Evolutionary conservation across 441 rosid species (phyloP).

Genomic region (Brassica hybrid): DNA sequence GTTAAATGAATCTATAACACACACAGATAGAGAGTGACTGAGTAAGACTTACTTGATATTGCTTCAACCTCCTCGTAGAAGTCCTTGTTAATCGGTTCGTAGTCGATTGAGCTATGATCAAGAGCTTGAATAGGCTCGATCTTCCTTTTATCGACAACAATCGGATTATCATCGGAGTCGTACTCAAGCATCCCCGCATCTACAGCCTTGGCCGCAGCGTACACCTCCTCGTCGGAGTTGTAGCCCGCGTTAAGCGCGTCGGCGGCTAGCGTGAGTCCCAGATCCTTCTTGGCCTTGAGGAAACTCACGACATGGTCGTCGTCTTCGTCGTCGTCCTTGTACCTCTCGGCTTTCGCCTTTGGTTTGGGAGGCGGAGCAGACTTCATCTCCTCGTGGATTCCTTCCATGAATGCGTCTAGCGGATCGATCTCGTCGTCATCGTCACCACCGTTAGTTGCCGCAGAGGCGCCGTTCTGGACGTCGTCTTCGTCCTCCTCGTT

Average conservation of each 20-base stretch:
- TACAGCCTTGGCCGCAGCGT: constrained; percentile 88
- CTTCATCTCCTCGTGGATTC: constrained; percentile 88
- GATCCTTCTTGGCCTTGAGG: constrained; percentile 83
- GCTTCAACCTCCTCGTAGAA: constrained; percentile 45
- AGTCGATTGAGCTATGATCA: constrained; percentile 83
- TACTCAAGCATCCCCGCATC: constrained; percentile 64
- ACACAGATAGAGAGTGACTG: too few species aligned
- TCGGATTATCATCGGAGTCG: constrained; percentile 90
- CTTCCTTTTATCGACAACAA: constrained; percentile 79
- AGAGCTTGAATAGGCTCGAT: constrained; percentile 86
- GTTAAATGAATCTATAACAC: too few species aligned
- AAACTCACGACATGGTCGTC: constrained; percentile 94
- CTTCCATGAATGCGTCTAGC: constrained; percentile 94
- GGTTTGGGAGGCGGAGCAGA: constrained; percentile 74
- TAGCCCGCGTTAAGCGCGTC: too few species aligned
- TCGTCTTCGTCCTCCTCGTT: constrained; percentile 41
- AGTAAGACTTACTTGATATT: constrained; percentile 58
- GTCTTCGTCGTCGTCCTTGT: constrained; percentile 60
- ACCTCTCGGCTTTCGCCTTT: constrained; percentile 81
- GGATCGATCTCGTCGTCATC: constrained; percentile 84
- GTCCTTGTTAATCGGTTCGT: constrained; percentile 64
- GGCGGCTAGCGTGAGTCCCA: constrained; percentile 34
- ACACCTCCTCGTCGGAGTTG: constrained; percentile 39
- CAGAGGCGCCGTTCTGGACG: constrained; percentile 28
- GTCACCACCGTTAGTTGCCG: too few species aligned